Percentiles rank a stretch among this genome's conserved stretches.
Conservation (phyloP, 805 yeast genomes). For the Ogataea minuta region DNA sequence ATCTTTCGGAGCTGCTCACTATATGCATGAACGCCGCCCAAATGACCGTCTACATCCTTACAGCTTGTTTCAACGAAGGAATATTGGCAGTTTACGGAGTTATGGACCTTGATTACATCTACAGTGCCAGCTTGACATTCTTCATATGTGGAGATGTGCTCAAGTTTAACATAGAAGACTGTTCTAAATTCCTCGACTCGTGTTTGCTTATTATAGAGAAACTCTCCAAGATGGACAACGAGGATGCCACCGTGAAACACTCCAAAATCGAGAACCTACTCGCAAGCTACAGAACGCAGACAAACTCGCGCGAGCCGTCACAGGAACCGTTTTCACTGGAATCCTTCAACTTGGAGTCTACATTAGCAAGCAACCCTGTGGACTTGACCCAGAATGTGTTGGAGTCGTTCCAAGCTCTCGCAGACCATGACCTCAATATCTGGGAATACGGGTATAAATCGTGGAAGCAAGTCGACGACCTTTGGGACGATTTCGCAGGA, state of each 20-base stretch:
- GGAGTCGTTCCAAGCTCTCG: conserved; percentile 23
- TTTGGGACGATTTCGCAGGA: conserved; percentile 27
- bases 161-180: conserved; percentile 16
- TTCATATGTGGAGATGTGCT: conserved; percentile 30
- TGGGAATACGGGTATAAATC: conserved; percentile 26
- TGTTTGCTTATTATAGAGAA: conserved; percentile 21
- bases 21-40: conserved; percentile 30
- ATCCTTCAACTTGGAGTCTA: not conserved
- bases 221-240: conserved; percentile 24
- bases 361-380: conserved; percentile 6
- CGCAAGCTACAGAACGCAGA: conserved; percentile 15
- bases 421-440: conserved; percentile 21
- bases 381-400: conserved; percentile 15
- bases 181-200: conserved; percentile 16
- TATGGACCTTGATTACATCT: conserved; percentile 31
- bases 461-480: conserved; percentile 22
- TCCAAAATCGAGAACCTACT: conserved; percentile 19
- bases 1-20: conserved; percentile 22
- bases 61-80: conserved; percentile 20
- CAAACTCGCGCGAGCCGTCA: not conserved
- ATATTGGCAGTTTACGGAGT: conserved; percentile 28
- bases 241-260: conserved; percentile 20
- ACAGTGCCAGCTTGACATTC: conserved; percentile 27
- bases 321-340: not conserved
- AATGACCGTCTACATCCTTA: conserved; percentile 20